Evolutionary conservation across 495 filamentous ascomycete species (phyloP).

Genomic region (Hyaloscypha finlandica): DNA sequence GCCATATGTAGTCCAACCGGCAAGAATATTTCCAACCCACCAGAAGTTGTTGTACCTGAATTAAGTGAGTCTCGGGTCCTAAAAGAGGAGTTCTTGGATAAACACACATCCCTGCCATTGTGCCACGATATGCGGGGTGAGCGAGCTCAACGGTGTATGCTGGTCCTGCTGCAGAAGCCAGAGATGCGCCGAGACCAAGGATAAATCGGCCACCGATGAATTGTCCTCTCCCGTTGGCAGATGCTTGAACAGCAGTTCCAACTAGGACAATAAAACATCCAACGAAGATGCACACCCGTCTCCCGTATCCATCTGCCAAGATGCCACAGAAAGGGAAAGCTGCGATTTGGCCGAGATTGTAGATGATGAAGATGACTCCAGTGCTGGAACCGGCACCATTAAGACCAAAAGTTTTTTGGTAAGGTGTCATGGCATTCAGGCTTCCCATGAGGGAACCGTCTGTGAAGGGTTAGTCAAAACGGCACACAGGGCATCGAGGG

Average conservation of each 20-base stretch:
- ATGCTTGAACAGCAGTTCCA: constrained; percentile 53
- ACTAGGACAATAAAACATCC: constrained; percentile 54
- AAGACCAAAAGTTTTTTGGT: constrained; percentile 45
- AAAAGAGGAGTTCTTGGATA: background rate
- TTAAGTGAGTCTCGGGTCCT: background rate
- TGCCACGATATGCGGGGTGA: constrained; percentile 55
- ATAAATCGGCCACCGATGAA: constrained; percentile 47
- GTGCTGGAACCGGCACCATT: constrained; percentile 40
- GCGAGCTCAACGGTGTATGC: constrained; percentile 56
- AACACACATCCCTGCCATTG: constrained; percentile 53
- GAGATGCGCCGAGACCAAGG: constrained; percentile 56
- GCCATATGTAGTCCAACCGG: constrained; percentile 39
- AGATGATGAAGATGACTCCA: constrained; percentile 49
- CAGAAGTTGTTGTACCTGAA: constrained; percentile 37
- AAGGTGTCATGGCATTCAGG: constrained; percentile 47
- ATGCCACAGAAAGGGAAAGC: constrained; percentile 45
- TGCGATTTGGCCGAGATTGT: constrained; percentile 49
- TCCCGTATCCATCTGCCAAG: constrained; percentile 42
- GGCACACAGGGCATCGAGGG: background rate
- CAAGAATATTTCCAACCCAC: constrained; percentile 40
- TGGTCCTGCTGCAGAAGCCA: constrained; percentile 51
- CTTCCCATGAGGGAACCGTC: constrained; percentile 43
- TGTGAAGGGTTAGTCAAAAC: constrained; percentile 12
- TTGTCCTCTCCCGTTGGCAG: constrained; percentile 44
- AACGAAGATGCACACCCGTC: constrained; percentile 56